Evolutionary conservation across 805 yeast species (phyloP).

Genomic region (Wickerhamiella nectarea): DNA sequence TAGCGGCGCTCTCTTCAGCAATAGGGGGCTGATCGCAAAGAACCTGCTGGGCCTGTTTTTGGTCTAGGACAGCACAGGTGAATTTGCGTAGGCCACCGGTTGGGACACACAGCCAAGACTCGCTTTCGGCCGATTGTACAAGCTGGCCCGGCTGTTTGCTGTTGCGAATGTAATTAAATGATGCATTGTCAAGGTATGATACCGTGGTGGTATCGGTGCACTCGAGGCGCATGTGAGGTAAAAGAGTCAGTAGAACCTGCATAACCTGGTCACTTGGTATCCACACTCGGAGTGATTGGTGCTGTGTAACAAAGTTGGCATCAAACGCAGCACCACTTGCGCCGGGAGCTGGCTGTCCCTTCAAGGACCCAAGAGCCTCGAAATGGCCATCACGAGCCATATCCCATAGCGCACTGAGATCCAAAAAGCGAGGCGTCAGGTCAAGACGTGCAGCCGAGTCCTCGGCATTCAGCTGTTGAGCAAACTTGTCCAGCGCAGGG

Average conservation of each 20-base stretch:
- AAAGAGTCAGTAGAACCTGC: constrained; percentile 37
- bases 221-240: constrained; percentile 24
- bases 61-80: constrained; percentile 3
- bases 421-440: constrained; percentile 46
- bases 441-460: constrained; percentile 49
- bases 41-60: background rate
- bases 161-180: constrained; percentile 25
- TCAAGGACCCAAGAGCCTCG: constrained; percentile 2
- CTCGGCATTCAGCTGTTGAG: constrained; percentile 30
- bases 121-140: constrained; percentile 15
- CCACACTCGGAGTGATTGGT: constrained; percentile 34
- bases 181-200: constrained; percentile 28
- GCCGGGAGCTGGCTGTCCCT: constrained; percentile 13
- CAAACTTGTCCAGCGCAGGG: constrained; percentile 17
- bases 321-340: constrained; percentile 22
- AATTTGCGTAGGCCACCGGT: constrained; percentile 28
- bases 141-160: constrained; percentile 31
- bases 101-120: constrained; percentile 24
- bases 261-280: constrained; percentile 48
- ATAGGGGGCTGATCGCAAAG: background rate
- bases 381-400: constrained; percentile 23
- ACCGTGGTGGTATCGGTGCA: constrained; percentile 19
- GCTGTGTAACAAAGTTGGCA: constrained; percentile 19
- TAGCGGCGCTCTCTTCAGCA: constrained; percentile 13
- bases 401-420: constrained; percentile 42